These are phyloP conservation scores for Globisporangium cylindrosporum DNA, from an alignment of 352 stramenopile genomes.

Conservation along the genomic window DNA sequence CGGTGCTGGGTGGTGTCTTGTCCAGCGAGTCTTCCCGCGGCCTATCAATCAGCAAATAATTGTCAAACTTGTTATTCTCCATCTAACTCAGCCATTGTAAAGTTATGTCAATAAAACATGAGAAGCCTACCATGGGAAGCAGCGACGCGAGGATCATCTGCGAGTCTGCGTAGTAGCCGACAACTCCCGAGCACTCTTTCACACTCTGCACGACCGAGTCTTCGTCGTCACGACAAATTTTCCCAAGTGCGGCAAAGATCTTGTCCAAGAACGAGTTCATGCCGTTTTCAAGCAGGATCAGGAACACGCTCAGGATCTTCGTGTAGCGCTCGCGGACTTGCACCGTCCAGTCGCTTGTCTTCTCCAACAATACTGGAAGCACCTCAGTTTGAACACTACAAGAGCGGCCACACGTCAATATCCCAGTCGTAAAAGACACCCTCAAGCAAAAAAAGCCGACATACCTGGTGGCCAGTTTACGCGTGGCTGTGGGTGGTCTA, in stretches of 20 bases:
- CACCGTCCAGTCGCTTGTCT: slow-evolving; percentile 76
- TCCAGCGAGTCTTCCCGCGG: slow-evolving; percentile 54
- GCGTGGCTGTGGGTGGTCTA: slow-evolving; percentile 43
- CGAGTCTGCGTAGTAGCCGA: slow-evolving; percentile 70
- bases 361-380: slow-evolving; percentile 58
- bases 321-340: slow-evolving; percentile 75
- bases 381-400: slow-evolving; percentile 47
- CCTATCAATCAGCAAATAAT: slow-evolving; percentile 15
- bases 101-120: neutral
- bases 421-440: neutral
- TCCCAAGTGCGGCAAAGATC: slow-evolving; percentile 66
- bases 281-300: slow-evolving; percentile 60
- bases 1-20: slow-evolving; percentile 79
- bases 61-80: neutral
- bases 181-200: slow-evolving; percentile 53
- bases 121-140: slow-evolving; percentile 52
- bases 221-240: slow-evolving; percentile 78
- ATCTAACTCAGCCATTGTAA: neutral
- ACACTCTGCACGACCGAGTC: slow-evolving; percentile 57
- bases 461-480: slow-evolving; percentile 41
- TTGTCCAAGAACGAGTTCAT: slow-evolving; percentile 76
- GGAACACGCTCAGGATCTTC: slow-evolving; percentile 59
- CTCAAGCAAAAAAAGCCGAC: neutral
- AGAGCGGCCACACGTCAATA: neutral
- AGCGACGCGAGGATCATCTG: slow-evolving; percentile 74